Conservation (phyloP, 169 alveolate species). For the Plasmodium ovale region DNA sequence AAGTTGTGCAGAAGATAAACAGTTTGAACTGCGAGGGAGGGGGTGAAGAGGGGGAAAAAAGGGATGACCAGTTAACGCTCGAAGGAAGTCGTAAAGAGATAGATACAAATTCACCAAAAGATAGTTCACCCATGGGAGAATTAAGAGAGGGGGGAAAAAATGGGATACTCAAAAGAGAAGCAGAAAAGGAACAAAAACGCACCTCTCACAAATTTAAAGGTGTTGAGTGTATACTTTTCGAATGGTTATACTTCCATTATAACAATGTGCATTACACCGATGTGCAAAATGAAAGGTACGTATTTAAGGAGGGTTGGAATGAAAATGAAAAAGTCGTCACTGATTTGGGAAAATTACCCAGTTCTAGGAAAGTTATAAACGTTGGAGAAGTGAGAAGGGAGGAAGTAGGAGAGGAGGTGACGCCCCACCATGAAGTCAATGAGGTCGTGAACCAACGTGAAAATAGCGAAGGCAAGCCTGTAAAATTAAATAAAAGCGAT, state of each 20-base stretch:
- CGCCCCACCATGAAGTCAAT: no score
- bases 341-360: neutral
- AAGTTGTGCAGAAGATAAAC: constrained; percentile 29
- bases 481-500: neutral
- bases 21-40: neutral
- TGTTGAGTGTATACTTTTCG: constrained; percentile 43
- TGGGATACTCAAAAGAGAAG: neutral
- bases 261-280: constrained; percentile 35
- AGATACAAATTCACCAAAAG: neutral
- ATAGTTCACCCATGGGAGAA: neutral
- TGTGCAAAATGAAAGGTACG: constrained; percentile 15
- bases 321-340: neutral
- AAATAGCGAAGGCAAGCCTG: neutral
- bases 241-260: constrained; percentile 73
- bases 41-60: neutral
- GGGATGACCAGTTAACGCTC: neutral
- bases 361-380: neutral
- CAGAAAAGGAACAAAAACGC: neutral
- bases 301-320: constrained; percentile 4
- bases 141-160: neutral
- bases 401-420: neutral
- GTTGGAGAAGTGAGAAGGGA: neutral
- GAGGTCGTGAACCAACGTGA: no score
- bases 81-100: neutral
- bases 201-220: neutral